Conservation (phyloP, 306 rosid genomes). For the Gillenia trifoliata region DNA sequence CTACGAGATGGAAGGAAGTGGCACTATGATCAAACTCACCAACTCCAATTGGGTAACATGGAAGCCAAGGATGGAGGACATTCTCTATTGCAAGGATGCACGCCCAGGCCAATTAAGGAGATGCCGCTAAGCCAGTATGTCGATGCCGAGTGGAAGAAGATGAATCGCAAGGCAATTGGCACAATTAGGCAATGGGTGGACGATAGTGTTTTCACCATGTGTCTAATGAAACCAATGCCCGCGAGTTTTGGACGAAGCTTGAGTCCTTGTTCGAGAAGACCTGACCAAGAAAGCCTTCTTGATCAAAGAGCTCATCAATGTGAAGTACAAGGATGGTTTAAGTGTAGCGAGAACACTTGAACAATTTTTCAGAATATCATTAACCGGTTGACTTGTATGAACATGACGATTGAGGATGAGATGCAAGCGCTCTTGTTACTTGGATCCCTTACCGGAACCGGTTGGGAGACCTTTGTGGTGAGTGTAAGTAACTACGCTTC, state of each 20-base stretch:
- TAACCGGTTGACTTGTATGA: background rate
- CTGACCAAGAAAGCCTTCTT: background rate
- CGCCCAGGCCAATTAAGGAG: background rate
- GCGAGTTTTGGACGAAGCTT: too few relatives aligned
- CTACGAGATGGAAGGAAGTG: background rate
- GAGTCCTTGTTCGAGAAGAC: background rate
- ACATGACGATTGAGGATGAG: background rate
- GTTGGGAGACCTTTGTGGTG: too few relatives aligned
- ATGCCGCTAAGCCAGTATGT: background rate
- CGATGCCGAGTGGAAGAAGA: background rate
- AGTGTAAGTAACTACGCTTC: too few relatives aligned
- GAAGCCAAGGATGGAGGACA: too few relatives aligned
- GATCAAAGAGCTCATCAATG: background rate
- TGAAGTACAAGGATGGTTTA: background rate
- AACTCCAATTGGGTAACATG: background rate
- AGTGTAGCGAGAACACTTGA: background rate
- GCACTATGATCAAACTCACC: background rate
- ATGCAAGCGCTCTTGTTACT: background rate
- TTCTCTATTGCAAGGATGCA: background rate
- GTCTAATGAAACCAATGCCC: too few relatives aligned
- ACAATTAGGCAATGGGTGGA: too few relatives aligned
- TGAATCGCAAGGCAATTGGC: too few relatives aligned
- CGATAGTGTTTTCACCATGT: too few relatives aligned
- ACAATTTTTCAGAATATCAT: background rate
- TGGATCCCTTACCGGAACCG: background rate